Conservation (phyloP, 2,329 filamentous ascomycete species). For the Nigrospora sphaerica region DNA sequence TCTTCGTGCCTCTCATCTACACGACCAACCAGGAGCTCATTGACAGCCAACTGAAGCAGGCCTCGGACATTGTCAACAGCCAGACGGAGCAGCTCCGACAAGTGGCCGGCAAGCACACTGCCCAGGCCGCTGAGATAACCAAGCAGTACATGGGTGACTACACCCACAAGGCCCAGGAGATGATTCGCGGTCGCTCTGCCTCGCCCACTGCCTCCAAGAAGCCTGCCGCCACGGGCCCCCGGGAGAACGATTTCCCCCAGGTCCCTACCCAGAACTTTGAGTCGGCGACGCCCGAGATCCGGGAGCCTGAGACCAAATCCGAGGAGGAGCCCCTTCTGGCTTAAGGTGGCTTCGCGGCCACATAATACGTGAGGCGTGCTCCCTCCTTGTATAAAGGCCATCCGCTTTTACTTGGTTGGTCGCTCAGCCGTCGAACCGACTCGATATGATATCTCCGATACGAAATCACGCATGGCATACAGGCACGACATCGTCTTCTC, state of each 20-base stretch:
- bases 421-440: too few species aligned
- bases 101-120: constrained; percentile 57
- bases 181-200: constrained; percentile 44
- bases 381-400: too few species aligned
- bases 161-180: constrained; percentile 58
- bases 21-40: constrained; percentile 63
- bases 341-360: not conserved
- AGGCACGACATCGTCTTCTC: too few species aligned
- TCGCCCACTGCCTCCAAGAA: constrained; percentile 34
- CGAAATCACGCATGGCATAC: too few species aligned
- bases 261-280: constrained; percentile 24
- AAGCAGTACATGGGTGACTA: constrained; percentile 65
- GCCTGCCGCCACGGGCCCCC: constrained; percentile 20
- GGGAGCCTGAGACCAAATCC: not conserved
- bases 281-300: constrained; percentile 5
- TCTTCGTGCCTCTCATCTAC: constrained; percentile 59
- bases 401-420: too few species aligned
- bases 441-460: too few species aligned
- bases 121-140: constrained; percentile 53
- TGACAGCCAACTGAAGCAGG: constrained; percentile 53
- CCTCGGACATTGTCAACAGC: constrained; percentile 48
- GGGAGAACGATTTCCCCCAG: constrained; percentile 42
- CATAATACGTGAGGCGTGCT: too few species aligned
- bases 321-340: constrained; percentile 19
- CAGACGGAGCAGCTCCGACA: constrained; percentile 57